Evolutionary conservation across 257 asterid species (phyloP).

Genomic region (Misopates orontium): DNA sequence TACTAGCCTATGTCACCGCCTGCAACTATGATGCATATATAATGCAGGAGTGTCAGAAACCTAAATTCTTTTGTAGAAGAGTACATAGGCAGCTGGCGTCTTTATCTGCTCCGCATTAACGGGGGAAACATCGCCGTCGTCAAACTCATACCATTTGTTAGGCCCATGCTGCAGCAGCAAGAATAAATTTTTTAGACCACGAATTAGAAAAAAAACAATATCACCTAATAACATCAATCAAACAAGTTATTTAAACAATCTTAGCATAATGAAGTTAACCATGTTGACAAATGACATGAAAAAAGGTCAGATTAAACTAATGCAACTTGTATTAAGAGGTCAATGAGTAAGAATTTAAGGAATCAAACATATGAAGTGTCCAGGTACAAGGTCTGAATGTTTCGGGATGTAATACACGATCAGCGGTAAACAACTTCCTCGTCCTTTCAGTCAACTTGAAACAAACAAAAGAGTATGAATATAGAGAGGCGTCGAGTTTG

Average conservation of each 20-base stretch:
- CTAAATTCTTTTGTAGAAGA: slow-evolving; percentile 68
- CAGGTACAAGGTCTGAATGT: too few relatives aligned
- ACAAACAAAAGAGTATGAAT: too few relatives aligned
- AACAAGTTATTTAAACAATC: background rate
- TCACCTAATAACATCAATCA: background rate
- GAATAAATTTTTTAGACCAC: slow-evolving; percentile 13
- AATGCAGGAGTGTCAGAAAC: slow-evolving; percentile 14
- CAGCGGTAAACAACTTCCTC: too few relatives aligned
- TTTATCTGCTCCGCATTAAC: slow-evolving; percentile 47
- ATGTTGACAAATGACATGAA: background rate
- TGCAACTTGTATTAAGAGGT: too few relatives aligned
- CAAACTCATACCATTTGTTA: slow-evolving; percentile 63
- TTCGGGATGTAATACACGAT: too few relatives aligned
- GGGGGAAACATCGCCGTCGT: slow-evolving; percentile 48
- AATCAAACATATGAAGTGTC: too few relatives aligned
- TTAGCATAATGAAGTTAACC: background rate
- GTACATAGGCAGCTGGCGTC: slow-evolving; percentile 69
- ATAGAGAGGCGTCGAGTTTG: too few relatives aligned
- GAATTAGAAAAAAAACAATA: background rate
- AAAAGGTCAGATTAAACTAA: too few relatives aligned
- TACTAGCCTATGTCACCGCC: slow-evolving; percentile 23
- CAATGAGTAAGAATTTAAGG: too few relatives aligned
- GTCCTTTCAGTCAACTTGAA: too few relatives aligned
- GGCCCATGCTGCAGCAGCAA: slow-evolving; percentile 49
- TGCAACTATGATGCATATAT: background rate